Base-by-base conservation (phyloP, 2,329 filamentous ascomycete genomes). In the Xylariomycetidae sp. region DNA sequence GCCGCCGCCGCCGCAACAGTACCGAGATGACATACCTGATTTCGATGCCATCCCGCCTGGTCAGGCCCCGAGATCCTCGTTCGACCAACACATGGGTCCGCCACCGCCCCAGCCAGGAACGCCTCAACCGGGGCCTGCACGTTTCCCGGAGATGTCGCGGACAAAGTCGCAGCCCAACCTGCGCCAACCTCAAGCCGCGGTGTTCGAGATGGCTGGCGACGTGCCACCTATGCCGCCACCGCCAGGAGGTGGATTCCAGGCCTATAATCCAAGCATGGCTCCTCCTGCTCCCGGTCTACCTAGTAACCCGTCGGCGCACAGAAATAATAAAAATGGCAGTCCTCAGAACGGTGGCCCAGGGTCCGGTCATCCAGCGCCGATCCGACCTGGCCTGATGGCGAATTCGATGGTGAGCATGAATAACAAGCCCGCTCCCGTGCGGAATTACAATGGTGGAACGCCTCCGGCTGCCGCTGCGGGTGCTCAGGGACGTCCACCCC, bases 131-230 rank as follows among this genome's bases (percentile, higher is more conserved):
- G 71, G 63, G 40, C 71, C 61, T 34, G 73, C 60, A 46, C 70
- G 63, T 51, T 69, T 62, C 23, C 72, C 69, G 15, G 69, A 75
- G 45, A 56, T 81, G 31, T 74, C 67, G 38, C 71, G 73, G 39
- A 76, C 78, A 12, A 80, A 80, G 44, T 85, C 81, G 9, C 81
- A 85, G 50, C 80, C 81, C 18, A 74, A 84, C 50, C 60, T 84
- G 37, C 69, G 75, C 22, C 70, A 78, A 44, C 70, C 74, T 4
- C 77, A 85, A 47, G 69, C 77, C 3, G 84, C 83, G 7, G 71
- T 85, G 2, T 88, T 88, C 45, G 85, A 88, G 50, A 82, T 89
- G 72, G 79, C 76, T 2, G 71, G 65, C 16, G 80, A 85, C 46
- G 66, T 69, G 14, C 77, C 76, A 15, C 63, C 68, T 3, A 59